Conservation (phyloP, 768 basidiomycete species). For the Cubamyces lactineus region DNA sequence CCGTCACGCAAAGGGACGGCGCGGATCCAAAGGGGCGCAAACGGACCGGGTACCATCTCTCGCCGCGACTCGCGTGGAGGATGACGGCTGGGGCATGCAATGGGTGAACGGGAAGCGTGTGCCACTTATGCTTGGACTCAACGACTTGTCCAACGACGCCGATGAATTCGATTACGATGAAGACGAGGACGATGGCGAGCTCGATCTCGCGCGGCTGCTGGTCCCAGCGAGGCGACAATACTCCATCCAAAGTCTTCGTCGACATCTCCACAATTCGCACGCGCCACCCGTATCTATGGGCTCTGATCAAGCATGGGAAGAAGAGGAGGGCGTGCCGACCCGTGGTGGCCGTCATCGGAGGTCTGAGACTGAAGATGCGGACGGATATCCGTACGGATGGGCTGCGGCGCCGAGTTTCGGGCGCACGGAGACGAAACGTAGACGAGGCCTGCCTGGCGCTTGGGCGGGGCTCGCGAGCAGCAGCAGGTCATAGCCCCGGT, state of each 20-base stretch:
- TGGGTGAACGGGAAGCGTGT: slow-evolving; percentile 30
- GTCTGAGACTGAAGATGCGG: slow-evolving; percentile 22
- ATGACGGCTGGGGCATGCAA: slow-evolving; percentile 53
- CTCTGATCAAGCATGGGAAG: slow-evolving; percentile 33
- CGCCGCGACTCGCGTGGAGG: slow-evolving; percentile 61
- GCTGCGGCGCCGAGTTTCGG: slow-evolving; percentile 30
- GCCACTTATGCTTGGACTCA: slow-evolving; percentile 17
- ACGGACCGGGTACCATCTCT: slow-evolving; percentile 56
- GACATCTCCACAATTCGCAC: slow-evolving; percentile 48
- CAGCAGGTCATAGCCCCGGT: slow-evolving; percentile 11
- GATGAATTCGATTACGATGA: slow-evolving; percentile 41
- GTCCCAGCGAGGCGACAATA: slow-evolving; percentile 73
- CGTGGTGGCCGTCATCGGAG: slow-evolving; percentile 19
- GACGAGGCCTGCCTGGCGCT: slow-evolving; percentile 39
- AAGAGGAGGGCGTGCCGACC: slow-evolving; percentile 29
- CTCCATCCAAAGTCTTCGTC: slow-evolving; percentile 72
- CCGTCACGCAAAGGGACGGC: slow-evolving; percentile 23
- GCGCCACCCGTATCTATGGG: slow-evolving; percentile 23
- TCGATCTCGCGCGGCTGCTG: slow-evolving; percentile 67
- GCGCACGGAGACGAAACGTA: slow-evolving; percentile 33
- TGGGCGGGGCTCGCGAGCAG: slow-evolving; percentile 29
- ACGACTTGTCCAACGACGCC: slow-evolving; percentile 22
- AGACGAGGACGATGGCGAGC: slow-evolving; percentile 57
- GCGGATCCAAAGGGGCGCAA: slow-evolving; percentile 29
- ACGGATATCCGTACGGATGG: slow-evolving; percentile 33